Conservation (phyloP, 345 rosid species). For the Moricandia arvensis region DNA sequence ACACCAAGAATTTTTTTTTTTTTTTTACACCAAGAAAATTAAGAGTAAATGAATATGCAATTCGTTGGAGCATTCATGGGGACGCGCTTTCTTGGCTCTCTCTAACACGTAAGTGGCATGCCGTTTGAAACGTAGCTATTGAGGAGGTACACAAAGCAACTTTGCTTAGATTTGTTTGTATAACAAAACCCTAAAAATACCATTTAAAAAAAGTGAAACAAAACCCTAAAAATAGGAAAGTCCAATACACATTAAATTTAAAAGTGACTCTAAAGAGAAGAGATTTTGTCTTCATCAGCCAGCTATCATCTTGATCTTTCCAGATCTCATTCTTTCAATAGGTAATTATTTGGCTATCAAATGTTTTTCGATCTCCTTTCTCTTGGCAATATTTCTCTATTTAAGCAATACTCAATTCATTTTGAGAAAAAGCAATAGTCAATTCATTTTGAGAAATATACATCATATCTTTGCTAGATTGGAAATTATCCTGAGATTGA, state of each 20-base stretch:
- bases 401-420: not conserved
- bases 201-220: not conserved
- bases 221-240: conserved; percentile 26
- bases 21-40: not conserved
- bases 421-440: not conserved
- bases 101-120: conserved; percentile 32
- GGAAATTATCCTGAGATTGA: conserved; percentile 17
- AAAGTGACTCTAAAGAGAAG: not conserved
- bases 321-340: conserved; percentile 5
- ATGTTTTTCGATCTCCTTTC: not conserved
- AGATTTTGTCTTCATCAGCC: conserved; percentile 16
- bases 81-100: not conserved
- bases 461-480: not conserved
- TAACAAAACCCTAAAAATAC: conserved; percentile 22
- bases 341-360: conserved; percentile 3
- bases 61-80: conserved; percentile 1
- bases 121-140: conserved; percentile 24
- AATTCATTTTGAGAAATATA: not conserved
- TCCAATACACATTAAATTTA: not conserved
- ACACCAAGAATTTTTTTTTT: not conserved
- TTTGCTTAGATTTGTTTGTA: conserved; percentile 4
- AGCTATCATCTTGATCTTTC: not conserved
- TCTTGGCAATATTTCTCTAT: not conserved
- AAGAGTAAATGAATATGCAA: not conserved
- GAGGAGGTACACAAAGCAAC: conserved; percentile 7